These are phyloP conservation scores for Urostyla sp. DNA, from an alignment of 73 alveolate genomes.

Conservation along the genomic window DNA sequence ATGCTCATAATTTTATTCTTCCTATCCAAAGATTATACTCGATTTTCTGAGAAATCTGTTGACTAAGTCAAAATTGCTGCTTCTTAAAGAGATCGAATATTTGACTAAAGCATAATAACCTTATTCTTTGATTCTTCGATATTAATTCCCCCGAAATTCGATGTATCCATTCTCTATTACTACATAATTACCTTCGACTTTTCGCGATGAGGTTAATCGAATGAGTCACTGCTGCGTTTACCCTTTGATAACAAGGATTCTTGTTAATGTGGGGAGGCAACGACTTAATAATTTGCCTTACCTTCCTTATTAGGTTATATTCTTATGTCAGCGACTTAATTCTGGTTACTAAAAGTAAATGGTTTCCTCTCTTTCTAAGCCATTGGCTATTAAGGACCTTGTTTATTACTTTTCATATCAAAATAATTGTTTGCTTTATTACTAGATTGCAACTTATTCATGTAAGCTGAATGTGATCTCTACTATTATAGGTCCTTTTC, in stretches of 20 bases:
- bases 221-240: not conserved
- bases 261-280: constrained; percentile 15
- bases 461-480: too few relatives aligned
- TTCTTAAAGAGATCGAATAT: constrained; percentile 36
- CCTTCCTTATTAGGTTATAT: constrained; percentile 38
- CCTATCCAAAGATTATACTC: constrained; percentile 35
- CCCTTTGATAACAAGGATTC: not conserved
- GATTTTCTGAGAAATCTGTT: constrained; percentile 32
- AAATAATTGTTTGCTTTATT: too few relatives aligned
- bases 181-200: not conserved
- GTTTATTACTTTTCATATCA: too few relatives aligned
- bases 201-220: constrained; percentile 1
- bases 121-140: too few relatives aligned
- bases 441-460: too few relatives aligned
- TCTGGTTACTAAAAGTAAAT: not conserved
- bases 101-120: not conserved
- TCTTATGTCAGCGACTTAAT: constrained; percentile 18
- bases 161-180: not conserved
- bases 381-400: not conserved
- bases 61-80: constrained; percentile 43
- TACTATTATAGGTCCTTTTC: too few relatives aligned
- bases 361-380: constrained; percentile 39
- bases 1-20: constrained; percentile 12
- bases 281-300: constrained; percentile 22
- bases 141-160: constrained; percentile 1